Conservation (phyloP, 306 rosid species). For the peach (Prunus persica) region Prunus_persica_NCBIv2 NC_034012.1:10091001-10091500, state of each 20-base stretch:
- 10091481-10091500: too few relatives aligned
- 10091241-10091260: conserved; percentile 98
- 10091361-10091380: conserved; percentile 47
- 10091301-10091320: conserved; percentile 96
- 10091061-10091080: background rate
- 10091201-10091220: conserved; percentile 89
- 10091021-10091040: background rate
- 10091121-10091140: background rate
- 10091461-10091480: background rate
- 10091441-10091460: background rate
- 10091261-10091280: conserved; percentile 95
- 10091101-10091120: conserved; percentile 1
- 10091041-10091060: too few relatives aligned
- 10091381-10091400: conserved; percentile 15
- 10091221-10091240: conserved; percentile 96
- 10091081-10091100: background rate
- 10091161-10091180: conserved; percentile 77
- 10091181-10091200: conserved; percentile 96
- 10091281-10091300: conserved; percentile 98
- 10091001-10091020: background rate
- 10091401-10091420: background rate
- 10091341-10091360: conserved; percentile 97
- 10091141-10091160: conserved; percentile 3
- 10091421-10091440: background rate
- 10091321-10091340: conserved; percentile 98